Conservation (phyloP, 768 basidiomycete genomes). For the Boletus sp. region DNA sequence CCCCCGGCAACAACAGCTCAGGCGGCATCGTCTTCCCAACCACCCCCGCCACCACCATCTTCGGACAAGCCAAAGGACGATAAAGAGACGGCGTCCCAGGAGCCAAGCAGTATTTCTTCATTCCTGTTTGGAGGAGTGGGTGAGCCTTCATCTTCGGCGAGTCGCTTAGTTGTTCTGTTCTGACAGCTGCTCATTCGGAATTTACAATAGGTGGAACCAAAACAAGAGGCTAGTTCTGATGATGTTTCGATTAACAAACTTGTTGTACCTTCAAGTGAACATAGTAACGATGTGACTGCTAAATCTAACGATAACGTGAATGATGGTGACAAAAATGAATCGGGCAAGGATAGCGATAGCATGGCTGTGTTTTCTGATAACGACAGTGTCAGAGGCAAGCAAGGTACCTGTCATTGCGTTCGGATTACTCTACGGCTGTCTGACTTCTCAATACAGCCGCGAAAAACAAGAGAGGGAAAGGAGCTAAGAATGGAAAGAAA, state of each 20-base stretch:
- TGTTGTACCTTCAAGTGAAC: constrained; percentile 30
- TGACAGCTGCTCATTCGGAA: constrained; percentile 31
- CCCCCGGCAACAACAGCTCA: neutral
- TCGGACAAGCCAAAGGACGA: constrained; percentile 11
- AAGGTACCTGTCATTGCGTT: constrained; percentile 14
- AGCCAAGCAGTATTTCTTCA: neutral
- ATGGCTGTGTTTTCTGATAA: constrained; percentile 18
- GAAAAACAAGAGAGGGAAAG: neutral
- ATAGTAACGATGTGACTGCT: constrained; percentile 25
- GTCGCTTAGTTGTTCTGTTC: constrained; percentile 21
- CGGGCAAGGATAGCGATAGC: constrained; percentile 25
- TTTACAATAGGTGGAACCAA: constrained; percentile 15
- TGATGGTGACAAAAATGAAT: constrained; percentile 27
- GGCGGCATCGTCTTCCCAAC: neutral
- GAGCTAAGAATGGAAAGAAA: neutral
- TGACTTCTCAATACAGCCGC: constrained; percentile 8
- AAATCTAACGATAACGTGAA: constrained; percentile 22
- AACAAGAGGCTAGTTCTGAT: neutral
- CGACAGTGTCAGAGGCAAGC: constrained; percentile 11
- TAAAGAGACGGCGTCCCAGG: neutral
- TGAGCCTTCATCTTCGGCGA: constrained; percentile 35
- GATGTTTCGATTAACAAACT: constrained; percentile 16
- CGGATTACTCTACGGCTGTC: neutral
- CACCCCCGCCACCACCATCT: neutral
- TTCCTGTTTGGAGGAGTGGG: constrained; percentile 20